Base-by-base conservation (phyloP, 2,329 filamentous ascomycete genomes). In the Fusarium clavum region DNA sequence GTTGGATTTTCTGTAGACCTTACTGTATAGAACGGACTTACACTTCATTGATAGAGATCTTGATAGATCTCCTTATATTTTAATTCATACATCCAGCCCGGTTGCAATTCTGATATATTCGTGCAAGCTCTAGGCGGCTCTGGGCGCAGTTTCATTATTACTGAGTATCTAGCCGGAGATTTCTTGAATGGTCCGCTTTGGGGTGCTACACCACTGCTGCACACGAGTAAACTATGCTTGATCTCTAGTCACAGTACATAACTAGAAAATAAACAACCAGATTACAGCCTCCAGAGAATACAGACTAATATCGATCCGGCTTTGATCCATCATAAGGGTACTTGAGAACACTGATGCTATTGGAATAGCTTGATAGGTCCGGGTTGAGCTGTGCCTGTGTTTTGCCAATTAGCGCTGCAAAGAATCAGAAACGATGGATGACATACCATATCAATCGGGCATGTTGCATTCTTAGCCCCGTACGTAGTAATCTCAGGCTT, bases 401-500 rank as follows among this genome's bases (percentile, higher is more conserved):
- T 7, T 18, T 12, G 7, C 5, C 6, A 4, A 22, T 58, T 6
- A 58, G 49, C 5, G 4, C 5, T 4, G 10, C 1, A 25, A 6
- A 22, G 13, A 18, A 22, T 5, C 2, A 34, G 2, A 14, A 2
- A 12, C 2, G 11, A 18, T 7, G 11, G 8, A n/a, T 8, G 5
- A 22, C 40, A 12, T 45, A 59, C 57, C 7, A 59, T 2, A 16
- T 59, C n/a, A 20, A 59, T 10, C 5, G 57, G 29, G 18, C 57
- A 59, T 1, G 52, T 59, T 0, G 57, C 52, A 3, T 59, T 56
- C 41, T 46, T 38, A 6, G 57, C 52, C 0, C 52, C 57, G 2
- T 57, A 30, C 6, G 34, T 38, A 3, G 38, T 54, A 38, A 59
- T 46, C 52, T 59, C 40, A 18, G 57, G 52, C 24, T 30, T 59